These are phyloP conservation scores for Melastoma candidum DNA, from an alignment of 441 rosid genomes.

Conservation along the genomic window DNA sequence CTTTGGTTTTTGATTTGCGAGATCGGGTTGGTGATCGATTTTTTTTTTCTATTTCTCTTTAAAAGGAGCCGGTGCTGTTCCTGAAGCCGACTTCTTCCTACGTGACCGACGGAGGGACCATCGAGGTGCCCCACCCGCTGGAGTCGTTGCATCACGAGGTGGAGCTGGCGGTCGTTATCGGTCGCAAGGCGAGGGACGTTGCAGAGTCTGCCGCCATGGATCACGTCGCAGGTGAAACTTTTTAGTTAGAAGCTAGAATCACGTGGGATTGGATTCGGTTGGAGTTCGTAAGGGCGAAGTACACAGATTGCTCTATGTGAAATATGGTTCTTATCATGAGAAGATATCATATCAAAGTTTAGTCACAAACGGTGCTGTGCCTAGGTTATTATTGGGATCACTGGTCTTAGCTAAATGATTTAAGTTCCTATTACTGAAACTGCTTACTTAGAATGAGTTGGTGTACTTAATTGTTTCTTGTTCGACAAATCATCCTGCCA, in stretches of 20 bases:
- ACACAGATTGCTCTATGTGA: no score
- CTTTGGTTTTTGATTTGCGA: neutral
- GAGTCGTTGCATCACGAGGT: slow-evolving; percentile 82
- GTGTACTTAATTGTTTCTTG: no score
- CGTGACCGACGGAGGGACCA: slow-evolving; percentile 75
- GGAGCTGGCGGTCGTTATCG: slow-evolving; percentile 84
- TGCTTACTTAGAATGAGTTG: no score
- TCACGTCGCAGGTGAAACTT: slow-evolving; percentile 45
- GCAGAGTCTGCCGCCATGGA: slow-evolving; percentile 68
- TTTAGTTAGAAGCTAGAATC: slow-evolving; percentile 3
- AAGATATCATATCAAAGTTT: no score
- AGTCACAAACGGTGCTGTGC: no score
- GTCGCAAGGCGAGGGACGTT: slow-evolving; percentile 72
- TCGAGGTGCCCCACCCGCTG: slow-evolving; percentile 67
- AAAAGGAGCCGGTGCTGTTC: slow-evolving; percentile 81
- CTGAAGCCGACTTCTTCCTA: slow-evolving; percentile 92
- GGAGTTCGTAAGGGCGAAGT: neutral
- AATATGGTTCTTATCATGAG: no score
- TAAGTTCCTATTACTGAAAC: no score
- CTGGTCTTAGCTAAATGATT: no score
- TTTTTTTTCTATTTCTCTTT: neutral
- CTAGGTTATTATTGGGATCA: no score
- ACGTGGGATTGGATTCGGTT: neutral
- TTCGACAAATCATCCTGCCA: no score
- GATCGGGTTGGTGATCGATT: neutral